Conservation (phyloP, 83 land plant genomes). For the Diphasiastrum complanatum region DNA sequence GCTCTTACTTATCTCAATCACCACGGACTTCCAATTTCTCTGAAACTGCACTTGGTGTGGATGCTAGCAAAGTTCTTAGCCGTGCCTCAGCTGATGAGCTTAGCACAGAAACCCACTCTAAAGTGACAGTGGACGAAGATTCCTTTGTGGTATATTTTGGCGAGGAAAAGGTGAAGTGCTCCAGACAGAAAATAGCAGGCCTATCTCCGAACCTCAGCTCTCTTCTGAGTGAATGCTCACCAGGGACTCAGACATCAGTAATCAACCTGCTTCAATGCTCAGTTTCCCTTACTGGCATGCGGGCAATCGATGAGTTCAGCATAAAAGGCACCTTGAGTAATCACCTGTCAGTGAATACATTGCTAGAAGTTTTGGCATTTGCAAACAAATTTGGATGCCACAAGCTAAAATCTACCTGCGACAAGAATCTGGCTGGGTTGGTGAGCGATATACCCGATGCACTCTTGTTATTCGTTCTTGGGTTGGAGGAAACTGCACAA, state of each 20-base stretch:
- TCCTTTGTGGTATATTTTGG: constrained; percentile 59
- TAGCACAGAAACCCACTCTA: too few relatives aligned
- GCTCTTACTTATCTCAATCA: too few relatives aligned
- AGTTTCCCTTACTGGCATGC: constrained; percentile 59
- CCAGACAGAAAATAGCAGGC: constrained; percentile 51
- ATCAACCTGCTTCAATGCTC: constrained; percentile 65
- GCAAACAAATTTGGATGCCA: constrained; percentile 90
- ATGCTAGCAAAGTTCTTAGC: too few relatives aligned
- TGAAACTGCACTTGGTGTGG: too few relatives aligned
- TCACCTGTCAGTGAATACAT: constrained; percentile 28
- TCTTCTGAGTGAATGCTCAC: constrained; percentile 76
- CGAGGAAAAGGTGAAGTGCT: constrained; percentile 54
- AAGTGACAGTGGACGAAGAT: too few relatives aligned
- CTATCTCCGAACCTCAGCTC: constrained; percentile 63
- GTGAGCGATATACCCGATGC: constrained; percentile 56
- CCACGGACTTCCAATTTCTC: too few relatives aligned
- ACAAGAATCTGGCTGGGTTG: constrained; percentile 45
- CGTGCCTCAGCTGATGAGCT: too few relatives aligned
- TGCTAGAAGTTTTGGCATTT: constrained; percentile 71
- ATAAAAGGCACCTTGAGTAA: constrained; percentile 46
- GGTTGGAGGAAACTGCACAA: constrained; percentile 74
- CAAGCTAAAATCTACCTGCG: constrained; percentile 76
- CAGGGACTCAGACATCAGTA: constrained; percentile 52
- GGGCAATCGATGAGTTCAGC: constrained; percentile 59
- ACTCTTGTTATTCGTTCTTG: constrained; percentile 58